Evolutionary conservation across 2,329 filamentous ascomycete genomes (phyloP).

Genomic region (Claviceps purpurea): DNA sequence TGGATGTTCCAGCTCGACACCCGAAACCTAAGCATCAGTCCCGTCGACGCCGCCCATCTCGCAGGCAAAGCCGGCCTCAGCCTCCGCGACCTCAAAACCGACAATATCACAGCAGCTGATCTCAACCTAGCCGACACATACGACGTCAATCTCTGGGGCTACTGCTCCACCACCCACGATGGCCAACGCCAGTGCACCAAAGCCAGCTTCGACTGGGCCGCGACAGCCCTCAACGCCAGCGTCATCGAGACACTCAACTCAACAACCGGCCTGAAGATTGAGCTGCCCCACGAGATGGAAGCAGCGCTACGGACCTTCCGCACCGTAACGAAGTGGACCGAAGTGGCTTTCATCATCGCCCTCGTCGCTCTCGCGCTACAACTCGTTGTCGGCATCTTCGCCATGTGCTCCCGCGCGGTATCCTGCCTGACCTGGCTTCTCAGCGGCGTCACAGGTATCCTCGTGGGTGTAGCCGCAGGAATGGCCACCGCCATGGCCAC

Average conservation of each 20-base stretch:
- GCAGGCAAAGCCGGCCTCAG: slow-evolving; percentile 16
- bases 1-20: slow-evolving; percentile 50
- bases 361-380: slow-evolving; percentile 56
- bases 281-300: slow-evolving; percentile 53
- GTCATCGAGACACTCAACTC: slow-evolving; percentile 39
- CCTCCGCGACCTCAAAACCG: slow-evolving; percentile 14
- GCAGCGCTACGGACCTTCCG: slow-evolving; percentile 60
- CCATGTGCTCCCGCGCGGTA: slow-evolving; percentile 69
- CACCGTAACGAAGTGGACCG: slow-evolving; percentile 66
- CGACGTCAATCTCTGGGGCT: slow-evolving; percentile 74
- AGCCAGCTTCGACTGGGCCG: slow-evolving; percentile 63
- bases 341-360: slow-evolving; percentile 66
- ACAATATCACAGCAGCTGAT: slow-evolving; percentile 42
- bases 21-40: slow-evolving; percentile 36
- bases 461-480: slow-evolving; percentile 49
- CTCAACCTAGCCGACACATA: slow-evolving; percentile 63
- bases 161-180: slow-evolving; percentile 54
- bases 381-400: slow-evolving; percentile 66
- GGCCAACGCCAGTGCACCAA: slow-evolving; percentile 52
- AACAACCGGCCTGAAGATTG: slow-evolving; percentile 38
- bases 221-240: slow-evolving; percentile 52
- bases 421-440: slow-evolving; percentile 73
- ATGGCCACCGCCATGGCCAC: slow-evolving; percentile 64
- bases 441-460: slow-evolving; percentile 44
- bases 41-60: slow-evolving; percentile 22